A percentile compares a stretch with the other conserved stretches of the same genome.
Conservation (phyloP, 2,329 filamentous ascomycete species). For the Fusarium verrucosum region DNA sequence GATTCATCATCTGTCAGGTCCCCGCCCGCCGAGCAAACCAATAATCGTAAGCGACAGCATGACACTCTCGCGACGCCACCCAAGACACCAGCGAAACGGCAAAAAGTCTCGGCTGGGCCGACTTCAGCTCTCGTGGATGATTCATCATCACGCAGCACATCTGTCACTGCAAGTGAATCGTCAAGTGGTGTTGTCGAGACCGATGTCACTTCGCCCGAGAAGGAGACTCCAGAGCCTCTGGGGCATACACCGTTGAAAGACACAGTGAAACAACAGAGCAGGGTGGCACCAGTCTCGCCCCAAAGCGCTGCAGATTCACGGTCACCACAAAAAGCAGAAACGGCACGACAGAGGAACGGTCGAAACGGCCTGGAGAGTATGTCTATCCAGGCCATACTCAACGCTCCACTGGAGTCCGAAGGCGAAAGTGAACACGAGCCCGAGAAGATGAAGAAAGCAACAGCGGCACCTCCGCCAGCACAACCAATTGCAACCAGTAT, state of each 20-base stretch:
- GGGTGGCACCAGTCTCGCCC: slow-evolving; percentile 45
- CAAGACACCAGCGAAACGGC: slow-evolving; percentile 63
- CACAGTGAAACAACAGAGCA: slow-evolving; percentile 13
- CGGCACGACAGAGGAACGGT: neutral
- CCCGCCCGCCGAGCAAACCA: slow-evolving; percentile 40
- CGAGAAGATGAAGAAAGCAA: slow-evolving; percentile 16
- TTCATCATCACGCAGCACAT: slow-evolving; percentile 52
- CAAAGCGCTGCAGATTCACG: slow-evolving; percentile 43
- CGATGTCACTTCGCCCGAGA: slow-evolving; percentile 62
- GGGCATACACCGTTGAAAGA: slow-evolving; percentile 45
- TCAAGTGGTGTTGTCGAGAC: slow-evolving; percentile 48
- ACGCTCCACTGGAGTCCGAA: slow-evolving; percentile 40
- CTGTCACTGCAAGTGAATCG: slow-evolving; percentile 44
- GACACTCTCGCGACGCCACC: slow-evolving; percentile 63
- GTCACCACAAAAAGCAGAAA: slow-evolving; percentile 40
- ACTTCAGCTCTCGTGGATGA: slow-evolving; percentile 42
- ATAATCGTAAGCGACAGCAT: slow-evolving; percentile 52
- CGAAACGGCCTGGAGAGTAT: slow-evolving; percentile 41
- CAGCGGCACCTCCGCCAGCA: slow-evolving; percentile 15
- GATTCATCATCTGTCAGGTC: slow-evolving; percentile 47
- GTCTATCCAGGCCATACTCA: slow-evolving; percentile 49
- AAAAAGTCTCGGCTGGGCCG: slow-evolving; percentile 49
- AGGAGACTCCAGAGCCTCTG: slow-evolving; percentile 55
- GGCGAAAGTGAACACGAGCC: slow-evolving; percentile 24
- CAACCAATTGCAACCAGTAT: slow-evolving; percentile 39